phyloP scores from a whole-genome alignment of 345 rosid species.

The Lumnitzera littorea region DNA sequence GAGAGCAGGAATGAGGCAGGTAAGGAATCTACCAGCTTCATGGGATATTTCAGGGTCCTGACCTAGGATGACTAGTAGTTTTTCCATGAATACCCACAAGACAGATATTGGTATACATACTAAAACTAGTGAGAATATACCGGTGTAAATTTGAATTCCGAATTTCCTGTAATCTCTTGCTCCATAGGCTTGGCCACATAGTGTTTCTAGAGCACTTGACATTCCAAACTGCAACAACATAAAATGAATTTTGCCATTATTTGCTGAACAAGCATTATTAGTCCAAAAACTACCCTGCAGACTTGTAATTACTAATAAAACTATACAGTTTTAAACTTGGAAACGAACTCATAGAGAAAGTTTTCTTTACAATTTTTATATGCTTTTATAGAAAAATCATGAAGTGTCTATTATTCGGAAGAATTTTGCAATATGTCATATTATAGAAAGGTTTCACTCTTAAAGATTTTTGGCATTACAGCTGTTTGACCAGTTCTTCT shows the following conservation, averaged over 20 bases:
- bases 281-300: not conserved
- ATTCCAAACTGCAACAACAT: constrained; percentile 47
- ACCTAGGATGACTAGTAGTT: constrained; percentile 25
- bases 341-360: too few relatives aligned
- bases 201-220: constrained; percentile 70
- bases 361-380: too few relatives aligned
- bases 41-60: constrained; percentile 37
- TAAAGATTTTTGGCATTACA: too few relatives aligned
- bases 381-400: too few relatives aligned
- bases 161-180: constrained; percentile 30
- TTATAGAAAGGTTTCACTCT: too few relatives aligned
- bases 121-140: constrained; percentile 20
- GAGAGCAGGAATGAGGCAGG: constrained; percentile 35
- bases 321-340: too few relatives aligned
- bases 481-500: too few relatives aligned
- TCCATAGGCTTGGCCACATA: constrained; percentile 77
- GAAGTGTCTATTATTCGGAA: too few relatives aligned
- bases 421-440: too few relatives aligned
- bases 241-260: not conserved
- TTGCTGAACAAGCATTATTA: not conserved
- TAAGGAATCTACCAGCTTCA: constrained; percentile 25
- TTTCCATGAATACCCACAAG: constrained; percentile 29
- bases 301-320: not conserved
- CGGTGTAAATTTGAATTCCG: constrained; percentile 30
- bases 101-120: constrained; percentile 27